Evolutionary conservation across 2,329 filamentous ascomycete species (phyloP), one percentile per base, ranked within the genome.

Genomic region (Calonectria pteridis): DNA sequence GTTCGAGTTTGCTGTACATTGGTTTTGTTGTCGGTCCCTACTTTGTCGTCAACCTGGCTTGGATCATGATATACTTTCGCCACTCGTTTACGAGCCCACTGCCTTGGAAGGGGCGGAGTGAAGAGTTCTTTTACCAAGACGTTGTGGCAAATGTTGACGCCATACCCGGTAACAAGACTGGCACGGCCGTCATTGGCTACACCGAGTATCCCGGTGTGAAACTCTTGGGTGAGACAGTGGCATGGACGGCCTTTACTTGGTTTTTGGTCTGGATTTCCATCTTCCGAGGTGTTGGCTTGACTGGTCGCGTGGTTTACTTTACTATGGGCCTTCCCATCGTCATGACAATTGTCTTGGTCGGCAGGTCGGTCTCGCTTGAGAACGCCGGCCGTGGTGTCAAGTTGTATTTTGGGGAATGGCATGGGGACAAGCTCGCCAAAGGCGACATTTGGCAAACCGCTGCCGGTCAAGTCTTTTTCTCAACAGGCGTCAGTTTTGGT

Each of bases 241-340:
- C 87, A 14, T 91, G 90, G 90, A 88, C 86, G 50, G 85, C 86
- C 23, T 91, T 92, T 77, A 88, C 89, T 72, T 91, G 90, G 89
- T 90, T 92, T 78, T 81, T 91, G 1, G 87, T 91, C 76, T 91
- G 89, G 88, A 76, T 91, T 50, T 90, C 88, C 76, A 91, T 92
- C 76, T 90, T 91, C 81, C 87, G 89, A 43, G 88, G 91, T 9
- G 89, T 91, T 26, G 89, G 89, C 0, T 80, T 90, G 73, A 91
- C 90, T 2, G 90, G 90, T 2, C 86, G 89, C 7, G 90, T 91
- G 13, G 89, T 91, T 6, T 91, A 91, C 82, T 90, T 90, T 81
- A 91, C 89, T n/a, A 91, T 91, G 89, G 89, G 89, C 1, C 79
- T 91, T 6, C 90, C 90, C 0, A 90, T 91, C 64, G 83, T 90